Conservation (phyloP, 176 grass and related monocot species). For the Paspalum vaginatum region DNA sequence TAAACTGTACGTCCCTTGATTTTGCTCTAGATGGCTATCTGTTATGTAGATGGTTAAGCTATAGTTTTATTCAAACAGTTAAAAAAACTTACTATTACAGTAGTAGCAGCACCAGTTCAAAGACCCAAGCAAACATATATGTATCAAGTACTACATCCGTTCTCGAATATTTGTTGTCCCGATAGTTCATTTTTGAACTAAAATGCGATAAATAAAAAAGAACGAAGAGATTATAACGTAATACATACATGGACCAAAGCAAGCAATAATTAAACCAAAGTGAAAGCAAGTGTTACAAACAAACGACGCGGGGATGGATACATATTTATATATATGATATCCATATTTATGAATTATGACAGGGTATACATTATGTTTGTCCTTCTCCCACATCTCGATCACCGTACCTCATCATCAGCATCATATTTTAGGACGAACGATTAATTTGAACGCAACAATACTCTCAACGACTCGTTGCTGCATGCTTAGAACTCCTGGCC, state of each 20-base stretch:
- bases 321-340: neutral
- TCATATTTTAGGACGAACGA: neutral
- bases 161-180: no score
- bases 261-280: neutral
- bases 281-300: neutral
- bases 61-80: neutral
- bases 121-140: neutral
- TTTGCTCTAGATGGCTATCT: neutral
- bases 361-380: neutral
- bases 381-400: neutral
- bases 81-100: neutral
- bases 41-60: neutral
- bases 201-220: no score
- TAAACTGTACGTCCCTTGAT: neutral
- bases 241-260: neutral
- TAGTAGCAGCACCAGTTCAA: neutral
- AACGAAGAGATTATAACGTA: neutral
- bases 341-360: neutral
- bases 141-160: no score
- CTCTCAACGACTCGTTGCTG: no score
- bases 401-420: neutral
- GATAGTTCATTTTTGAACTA: no score
- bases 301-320: neutral
- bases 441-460: no score
- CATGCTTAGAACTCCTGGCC: conserved; percentile 11